Evolutionary conservation across 306 rosid genomes (phyloP), one percentile per base, ranked within the genome.

Genomic region (Castanea crenata): DNA sequence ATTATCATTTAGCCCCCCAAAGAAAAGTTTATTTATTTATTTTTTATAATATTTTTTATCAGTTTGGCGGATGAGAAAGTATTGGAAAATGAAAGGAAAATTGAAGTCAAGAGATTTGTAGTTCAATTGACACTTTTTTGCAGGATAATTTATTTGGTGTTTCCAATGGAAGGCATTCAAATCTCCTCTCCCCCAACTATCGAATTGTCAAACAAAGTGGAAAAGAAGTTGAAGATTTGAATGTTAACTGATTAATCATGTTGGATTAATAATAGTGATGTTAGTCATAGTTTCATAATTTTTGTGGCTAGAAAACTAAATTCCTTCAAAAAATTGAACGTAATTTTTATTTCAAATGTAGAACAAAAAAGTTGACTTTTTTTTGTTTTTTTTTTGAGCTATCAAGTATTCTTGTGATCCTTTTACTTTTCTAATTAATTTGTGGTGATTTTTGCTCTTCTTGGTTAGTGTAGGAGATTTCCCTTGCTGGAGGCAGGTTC

Each of bases 401-500:
- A 38, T 38, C 12, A 32, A 55, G 0, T 21, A 25, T 38, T 38
- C 46, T 71, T 38, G 7, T 71, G 78, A 10, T 35, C 77, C 54
- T 18, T 52, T 76, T 55, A 61, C 49, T 11, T 12, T 71, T 81
- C 69, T 7, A 68, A 63, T 84, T 93, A 80, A 89, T 86, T 83
- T 20, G 1, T 82, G 84, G 76, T 61, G 62, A 81, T 80, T 57
- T 44, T 31, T 75, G 83, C 59, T 84, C 88, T 83, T 87, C 54
- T 79, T 84, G 91, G 92, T 87, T 87, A 82, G 85, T 81, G 90
- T 89, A 94, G 98, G 99, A 95, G 88, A 91, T 95, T 82, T 88
- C 98, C 64, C 97, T 95, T 87, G 83, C 98, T 23, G 97, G 99
- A 78, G 97, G 92, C 46, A 84, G 99, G 85, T 95, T 85, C 86